Base-by-base conservation (phyloP, 257 asterid species). In the Avicennia marina region DNA sequence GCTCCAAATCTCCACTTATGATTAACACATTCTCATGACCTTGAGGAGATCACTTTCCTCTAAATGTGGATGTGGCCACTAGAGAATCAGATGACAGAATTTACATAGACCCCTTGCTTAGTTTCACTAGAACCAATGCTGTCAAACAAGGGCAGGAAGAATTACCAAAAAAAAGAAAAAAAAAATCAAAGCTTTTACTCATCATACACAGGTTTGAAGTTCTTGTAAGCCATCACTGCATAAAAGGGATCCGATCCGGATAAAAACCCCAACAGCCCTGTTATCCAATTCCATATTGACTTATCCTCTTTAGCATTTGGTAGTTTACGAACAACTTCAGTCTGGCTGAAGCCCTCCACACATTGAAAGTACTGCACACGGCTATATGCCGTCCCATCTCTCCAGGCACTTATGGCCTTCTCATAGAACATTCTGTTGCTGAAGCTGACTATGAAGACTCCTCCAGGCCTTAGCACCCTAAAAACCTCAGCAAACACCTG, bases 361-460 rank as follows among this genome's bases (percentile, higher is more conserved):
- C 90, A 77, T 40, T 85, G 97, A 38, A 89, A 85, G 62, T 83
- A 89, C 60, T 89, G 85, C 38, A 75, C 65, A 25, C 95, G 71
- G 48, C 84, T 68, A 16, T 85, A 82, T 0, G 71, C 71, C 1
- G 78, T 82, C 16, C 90, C 82, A 0, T 88, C 93, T 60, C 96
- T 69, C 96, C 96, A 88, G 0, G 84, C 84, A 10, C 72, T 58
- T 18, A 85, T 66, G 6, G 95, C 96, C 73, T 88, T 85, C 64
- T 85, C 96, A n/a, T 85, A 82, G 77, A 86, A 85, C 43, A 83
- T 15, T 31, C 95, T 46, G 22, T 83, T 89, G 51, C 95, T 89
- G 77, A 89, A 89, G 56, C 97, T 86, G 7, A 81, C 89, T 15
- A 83, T 64, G 56, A 86, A 79, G 2, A 85, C 79, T 0, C 97